Evolutionary conservation across 2,329 filamentous ascomycete genomes (phyloP).

Genomic region (Xylaria sp.): DNA sequence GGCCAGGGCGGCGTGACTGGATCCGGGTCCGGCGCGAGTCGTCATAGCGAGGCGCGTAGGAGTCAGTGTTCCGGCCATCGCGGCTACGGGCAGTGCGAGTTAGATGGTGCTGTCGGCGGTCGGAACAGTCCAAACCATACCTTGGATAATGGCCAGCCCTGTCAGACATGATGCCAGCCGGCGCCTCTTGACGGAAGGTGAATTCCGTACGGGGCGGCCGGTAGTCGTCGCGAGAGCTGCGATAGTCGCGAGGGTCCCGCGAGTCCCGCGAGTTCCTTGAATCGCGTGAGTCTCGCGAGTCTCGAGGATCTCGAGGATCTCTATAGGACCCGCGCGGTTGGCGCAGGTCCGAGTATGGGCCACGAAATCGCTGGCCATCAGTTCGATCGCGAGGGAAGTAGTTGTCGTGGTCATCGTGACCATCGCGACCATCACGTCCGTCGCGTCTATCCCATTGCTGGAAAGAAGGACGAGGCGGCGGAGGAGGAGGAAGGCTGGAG

Average conservation of each 20-base stretch:
- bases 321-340: constrained; percentile 27
- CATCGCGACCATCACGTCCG: constrained; percentile 28
- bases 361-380: constrained; percentile 40
- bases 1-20: constrained; percentile 21
- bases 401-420: constrained; percentile 21
- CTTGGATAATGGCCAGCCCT: constrained; percentile 37
- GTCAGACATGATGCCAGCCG: constrained; percentile 58
- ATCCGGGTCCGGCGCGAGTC: constrained; percentile 27
- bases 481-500: constrained; percentile 17
- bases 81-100: constrained; percentile 32
- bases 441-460: constrained; percentile 35
- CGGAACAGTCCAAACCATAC: constrained; percentile 31
- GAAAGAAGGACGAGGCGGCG: constrained; percentile 19
- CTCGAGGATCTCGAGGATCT: constrained; percentile 21
- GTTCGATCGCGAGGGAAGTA: constrained; percentile 34
- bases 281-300: constrained; percentile 32
- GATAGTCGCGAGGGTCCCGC: constrained; percentile 21
- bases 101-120: neutral
- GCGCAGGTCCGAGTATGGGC: constrained; percentile 44
- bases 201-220: constrained; percentile 62
- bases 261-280: constrained; percentile 32
- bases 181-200: constrained; percentile 65
- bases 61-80: constrained; percentile 27
- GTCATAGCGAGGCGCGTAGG: constrained; percentile 31
- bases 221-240: constrained; percentile 42